Conservation (phyloP, 768 basidiomycete genomes). For the Multifurca ochricompacta region DNA sequence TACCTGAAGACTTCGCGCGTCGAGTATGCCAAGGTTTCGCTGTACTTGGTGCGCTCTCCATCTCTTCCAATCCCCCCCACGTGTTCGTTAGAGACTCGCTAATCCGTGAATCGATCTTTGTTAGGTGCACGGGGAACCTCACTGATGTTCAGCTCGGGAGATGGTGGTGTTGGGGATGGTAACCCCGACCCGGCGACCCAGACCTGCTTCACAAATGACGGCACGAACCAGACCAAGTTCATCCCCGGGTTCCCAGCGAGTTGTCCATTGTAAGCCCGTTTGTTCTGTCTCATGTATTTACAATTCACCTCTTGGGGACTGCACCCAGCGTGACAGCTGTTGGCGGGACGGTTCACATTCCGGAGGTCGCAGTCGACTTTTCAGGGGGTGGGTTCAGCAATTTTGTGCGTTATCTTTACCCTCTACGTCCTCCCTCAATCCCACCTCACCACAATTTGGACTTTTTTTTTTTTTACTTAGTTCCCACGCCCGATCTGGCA, state of each 20-base stretch:
- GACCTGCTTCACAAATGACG: constrained; percentile 52
- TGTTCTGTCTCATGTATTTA: no score
- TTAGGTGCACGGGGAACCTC: constrained; percentile 60
- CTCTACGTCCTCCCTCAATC: no score
- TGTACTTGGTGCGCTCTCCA: constrained; percentile 53
- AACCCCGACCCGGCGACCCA: constrained; percentile 44
- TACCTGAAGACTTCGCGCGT: constrained; percentile 41
- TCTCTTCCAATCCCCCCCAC: no score
- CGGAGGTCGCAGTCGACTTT: constrained; percentile 52
- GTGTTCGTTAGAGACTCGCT: no score
- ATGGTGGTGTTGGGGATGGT: constrained; percentile 61
- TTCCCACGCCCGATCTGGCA: constrained; percentile 50
- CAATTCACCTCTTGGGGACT: no score
- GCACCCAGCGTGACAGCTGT: constrained; percentile 69
- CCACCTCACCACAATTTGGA: no score
- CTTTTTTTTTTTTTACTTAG: no score
- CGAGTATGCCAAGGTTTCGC: constrained; percentile 50
- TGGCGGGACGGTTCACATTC: constrained; percentile 53
- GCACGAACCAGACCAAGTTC: constrained; percentile 46
- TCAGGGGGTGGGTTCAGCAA: constrained; percentile 74
- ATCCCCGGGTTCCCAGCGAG: constrained; percentile 49
- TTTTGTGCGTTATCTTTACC: constrained; percentile 35
- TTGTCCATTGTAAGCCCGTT: constrained; percentile 37
- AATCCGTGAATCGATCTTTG: no score
- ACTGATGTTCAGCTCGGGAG: constrained; percentile 58